Conservation (phyloP, 2,329 filamentous ascomycete species). For the Emmonsiellopsis sp. region DNA sequence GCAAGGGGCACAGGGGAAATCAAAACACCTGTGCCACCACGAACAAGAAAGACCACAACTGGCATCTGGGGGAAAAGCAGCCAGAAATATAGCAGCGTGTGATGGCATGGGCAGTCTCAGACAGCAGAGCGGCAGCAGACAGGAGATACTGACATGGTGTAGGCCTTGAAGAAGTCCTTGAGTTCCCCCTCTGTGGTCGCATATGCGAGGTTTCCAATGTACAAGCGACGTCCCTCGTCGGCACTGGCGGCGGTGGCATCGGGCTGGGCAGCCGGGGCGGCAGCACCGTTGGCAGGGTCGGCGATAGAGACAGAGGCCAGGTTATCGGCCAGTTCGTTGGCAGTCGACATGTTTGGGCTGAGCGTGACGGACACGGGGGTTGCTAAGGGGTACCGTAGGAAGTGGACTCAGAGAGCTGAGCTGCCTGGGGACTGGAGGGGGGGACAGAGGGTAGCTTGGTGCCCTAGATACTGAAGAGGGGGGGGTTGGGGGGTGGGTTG, state of each 20-base stretch:
- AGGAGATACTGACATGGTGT: conserved; percentile 77
- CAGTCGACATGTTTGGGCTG: conserved; percentile 63
- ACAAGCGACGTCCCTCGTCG: conserved; percentile 96
- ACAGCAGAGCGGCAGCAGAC: not conserved
- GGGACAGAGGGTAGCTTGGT: conserved; percentile 76
- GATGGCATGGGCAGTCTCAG: not conserved
- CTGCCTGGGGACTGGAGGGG: conserved; percentile 46
- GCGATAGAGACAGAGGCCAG: conserved; percentile 57
- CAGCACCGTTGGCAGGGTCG: conserved; percentile 47
- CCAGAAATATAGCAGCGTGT: too few relatives aligned
- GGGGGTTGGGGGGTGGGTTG: conserved; percentile 11
- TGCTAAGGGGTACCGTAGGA: conserved; percentile 27
- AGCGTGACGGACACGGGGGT: conserved; percentile 23
- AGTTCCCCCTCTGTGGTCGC: conserved; percentile 99
- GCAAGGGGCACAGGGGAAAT: not conserved
- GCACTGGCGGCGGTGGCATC: conserved; percentile 94
- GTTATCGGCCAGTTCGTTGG: conserved; percentile 59
- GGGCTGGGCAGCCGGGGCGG: conserved; percentile 63
- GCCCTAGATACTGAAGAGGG: conserved; percentile 58
- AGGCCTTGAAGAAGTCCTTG: conserved; percentile 99
- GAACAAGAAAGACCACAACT: too few relatives aligned
- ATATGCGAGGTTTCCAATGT: conserved; percentile 99
- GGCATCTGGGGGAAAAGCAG: too few relatives aligned
- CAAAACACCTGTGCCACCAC: not conserved
- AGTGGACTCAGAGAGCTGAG: conserved; percentile 55